Base-by-base conservation (phyloP, 2,329 filamentous ascomycete genomes). In the Cryphonectria naterciae region DNA sequence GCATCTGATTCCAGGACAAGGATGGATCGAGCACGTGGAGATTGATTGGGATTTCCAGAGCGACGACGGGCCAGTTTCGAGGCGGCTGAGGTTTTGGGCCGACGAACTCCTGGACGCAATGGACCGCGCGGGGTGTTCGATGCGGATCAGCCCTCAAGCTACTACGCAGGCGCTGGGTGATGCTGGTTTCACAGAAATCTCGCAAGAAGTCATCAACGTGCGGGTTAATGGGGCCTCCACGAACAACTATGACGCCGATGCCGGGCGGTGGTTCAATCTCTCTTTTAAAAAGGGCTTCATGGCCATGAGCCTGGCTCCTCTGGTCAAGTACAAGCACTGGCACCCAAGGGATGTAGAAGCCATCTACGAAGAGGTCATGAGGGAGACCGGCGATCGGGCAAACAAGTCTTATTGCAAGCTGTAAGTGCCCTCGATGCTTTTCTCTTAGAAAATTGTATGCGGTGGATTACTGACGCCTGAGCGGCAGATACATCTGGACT, bases 11-110 rank as follows among this genome's bases (percentile, higher is more conserved):
- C 93, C 94, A 1, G 91, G 91, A 1, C 86, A 84, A 56, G 95
- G 95, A 68, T 88, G 86, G 78, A 86, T 98, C 69, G 95, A 98
- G 80, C 94, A 97, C 75, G 88, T 97, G 64, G 95, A 98, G 79
- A 92, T 98, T 68, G 94, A 98, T 80, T 93, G 93, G 80, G 84
- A 87, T 64, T 93, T 94, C 25, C 89, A 89, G 67, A 92, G 89
- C 77, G 91, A 94, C 73, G 89, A 93, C 75, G 85, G 86, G 49
- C 88, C 88, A 0, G 81, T 92, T 19, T 85, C 87, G 15, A 74
- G 81, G 2, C 70, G 54, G 10, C 65, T 95, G 22, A 80, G 84
- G 61, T 82, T 88, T 75, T 97, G 94, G 94, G 91, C 91, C 73
- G 81, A 88, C 37, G 87, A 88, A 70, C 83, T 97, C 70, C 85